Base-by-base conservation (phyloP, 345 rosid genomes). In the Sisymbrium altissimum region DNA sequence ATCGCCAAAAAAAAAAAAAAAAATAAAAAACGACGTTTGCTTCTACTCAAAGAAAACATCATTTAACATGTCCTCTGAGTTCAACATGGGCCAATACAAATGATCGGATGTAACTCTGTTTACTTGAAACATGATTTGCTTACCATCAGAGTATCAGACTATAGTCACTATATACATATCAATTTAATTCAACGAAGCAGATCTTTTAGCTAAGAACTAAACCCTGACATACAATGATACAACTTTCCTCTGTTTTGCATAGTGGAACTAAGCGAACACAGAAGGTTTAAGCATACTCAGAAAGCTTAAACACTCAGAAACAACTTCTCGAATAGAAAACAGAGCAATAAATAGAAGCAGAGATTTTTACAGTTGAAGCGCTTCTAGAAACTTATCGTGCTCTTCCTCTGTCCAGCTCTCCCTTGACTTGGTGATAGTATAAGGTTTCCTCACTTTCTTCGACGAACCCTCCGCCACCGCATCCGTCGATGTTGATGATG, bases 331-430 rank as follows among this genome's bases (percentile, higher is more conserved):
- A 36, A 43, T 11, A 21, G 12, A 58, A 68, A 30, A n/a, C 45
- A 3, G 21, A 48, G 72, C 1, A 27, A 4, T 27, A 27, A 18
- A 48, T 0, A 57, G 56, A 74, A 52, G n/a, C 6, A 57, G 54
- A 55, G 64, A 72, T 9, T 5, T 2, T 46, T 83, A 95, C 99
- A 92, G 72, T 67, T 90, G 97, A 80, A 95, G 99, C 50, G 99
- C 97, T 87, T 95, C 97, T 17, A 94, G 89, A 80, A 94, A 94
- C 88, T 89, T 94, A 84, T 91, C 98, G 72, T 94, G 98, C 73
- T 91, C 98, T 81, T 94, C 97, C 27, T 94, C 98, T 5, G 97
- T 86, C 98, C 98, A 94, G 80, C 93, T 94, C 85, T 94, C 98
- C 15, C 98, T 87, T 0, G 97, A 94, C 86, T 94, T 94, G 77